These are phyloP conservation scores for Mychonastes homosphaera DNA, from an alignment of 139 green algal genomes.

Conservation along the genomic window DNA sequence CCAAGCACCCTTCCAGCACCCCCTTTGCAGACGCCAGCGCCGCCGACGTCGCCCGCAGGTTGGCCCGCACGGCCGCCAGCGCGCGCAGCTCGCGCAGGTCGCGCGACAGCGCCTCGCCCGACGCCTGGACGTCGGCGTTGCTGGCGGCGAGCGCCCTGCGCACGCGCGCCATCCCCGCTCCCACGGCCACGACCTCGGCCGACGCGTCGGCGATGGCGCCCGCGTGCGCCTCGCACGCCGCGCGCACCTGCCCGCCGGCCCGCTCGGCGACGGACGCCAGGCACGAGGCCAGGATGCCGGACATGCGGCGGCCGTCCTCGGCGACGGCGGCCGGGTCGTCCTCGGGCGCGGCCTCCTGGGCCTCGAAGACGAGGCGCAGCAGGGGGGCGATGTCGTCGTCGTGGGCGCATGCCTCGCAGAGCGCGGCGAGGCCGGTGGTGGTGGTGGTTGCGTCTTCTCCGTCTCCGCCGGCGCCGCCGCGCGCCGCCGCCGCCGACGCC, in stretches of 20 bases:
- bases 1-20: conserved; percentile 38
- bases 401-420: conserved; percentile 21
- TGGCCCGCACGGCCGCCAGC: conserved; percentile 17
- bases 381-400: conserved; percentile 33
- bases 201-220: conserved; percentile 44
- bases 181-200: conserved; percentile 40
- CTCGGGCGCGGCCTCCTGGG: background rate
- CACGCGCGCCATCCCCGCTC: conserved; percentile 18
- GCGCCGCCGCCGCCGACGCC: background rate
- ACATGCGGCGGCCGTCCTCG: conserved; percentile 17
- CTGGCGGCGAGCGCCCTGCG: conserved; percentile 19
- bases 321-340: background rate
- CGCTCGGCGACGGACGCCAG: conserved; percentile 37
- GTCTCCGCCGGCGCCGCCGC: background rate
- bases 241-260: conserved; percentile 29
- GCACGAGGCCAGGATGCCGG: conserved; percentile 13
- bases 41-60: conserved; percentile 21
- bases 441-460: background rate
- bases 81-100: conserved; percentile 15
- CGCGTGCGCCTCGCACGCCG: conserved; percentile 39
- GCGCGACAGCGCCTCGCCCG: conserved; percentile 15
- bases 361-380: conserved; percentile 31
- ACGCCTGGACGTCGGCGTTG: conserved; percentile 8
- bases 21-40: conserved; percentile 23
- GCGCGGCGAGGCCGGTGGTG: background rate